A percentile compares a stretch with the other conserved stretches of the same genome.
Conservation (phyloP, 1,139 yeast species). For the Geotrichum fermentans region DNA sequence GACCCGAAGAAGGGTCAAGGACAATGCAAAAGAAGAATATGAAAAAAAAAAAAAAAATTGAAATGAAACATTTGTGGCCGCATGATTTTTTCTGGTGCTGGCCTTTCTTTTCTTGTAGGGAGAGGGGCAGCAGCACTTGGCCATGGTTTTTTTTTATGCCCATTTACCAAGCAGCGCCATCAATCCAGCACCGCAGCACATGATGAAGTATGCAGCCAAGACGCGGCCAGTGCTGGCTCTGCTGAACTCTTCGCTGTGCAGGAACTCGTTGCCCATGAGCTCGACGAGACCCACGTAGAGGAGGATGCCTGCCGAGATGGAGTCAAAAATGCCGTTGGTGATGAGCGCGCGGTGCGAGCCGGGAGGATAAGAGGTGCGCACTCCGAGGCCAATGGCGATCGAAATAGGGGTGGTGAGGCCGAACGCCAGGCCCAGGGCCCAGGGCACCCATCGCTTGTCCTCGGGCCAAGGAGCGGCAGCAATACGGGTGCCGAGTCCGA, state of each 20-base stretch:
- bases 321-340: constrained; percentile 73
- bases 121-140: too few species aligned
- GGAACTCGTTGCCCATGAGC: constrained; percentile 82
- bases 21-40: neutral
- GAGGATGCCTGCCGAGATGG: constrained; percentile 80
- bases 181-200: constrained; percentile 70
- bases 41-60: neutral
- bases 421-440: constrained; percentile 55
- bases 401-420: constrained; percentile 79
- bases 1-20: neutral
- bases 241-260: constrained; percentile 43
- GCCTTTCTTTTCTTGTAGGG: too few species aligned
- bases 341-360: constrained; percentile 59
- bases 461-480: constrained; percentile 69
- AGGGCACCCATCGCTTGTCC: constrained; percentile 48
- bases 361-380: constrained; percentile 57
- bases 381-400: constrained; percentile 82
- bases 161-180: constrained; percentile 86
- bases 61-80: too few species aligned
- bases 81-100: too few species aligned
- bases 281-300: constrained; percentile 83
- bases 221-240: constrained; percentile 36
- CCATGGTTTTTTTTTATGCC: too few species aligned
- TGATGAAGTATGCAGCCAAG: constrained; percentile 35
- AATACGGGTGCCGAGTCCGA: constrained; percentile 84